Percentiles rank a stretch among this genome's conserved stretches.
These are phyloP conservation scores for Chloris gayana DNA, from an alignment of 176 grass and related monocot genomes.

Conservation along the genomic window DNA sequence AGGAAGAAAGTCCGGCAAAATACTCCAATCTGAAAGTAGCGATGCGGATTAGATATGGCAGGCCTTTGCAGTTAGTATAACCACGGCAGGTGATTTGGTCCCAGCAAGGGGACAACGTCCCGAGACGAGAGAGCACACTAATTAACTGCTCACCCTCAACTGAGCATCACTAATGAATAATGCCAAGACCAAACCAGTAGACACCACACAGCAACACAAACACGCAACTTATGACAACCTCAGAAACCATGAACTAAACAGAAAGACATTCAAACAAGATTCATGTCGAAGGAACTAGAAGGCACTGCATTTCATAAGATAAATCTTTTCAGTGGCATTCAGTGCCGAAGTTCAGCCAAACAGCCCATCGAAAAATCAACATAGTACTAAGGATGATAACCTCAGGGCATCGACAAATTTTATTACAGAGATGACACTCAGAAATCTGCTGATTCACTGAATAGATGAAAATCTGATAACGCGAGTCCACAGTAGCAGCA, in stretches of 20 bases:
- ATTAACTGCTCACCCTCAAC: too few relatives aligned
- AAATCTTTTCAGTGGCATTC: conserved; percentile 26
- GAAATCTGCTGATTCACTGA: conserved; percentile 28
- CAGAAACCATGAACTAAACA: neutral
- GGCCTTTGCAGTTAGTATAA: too few relatives aligned
- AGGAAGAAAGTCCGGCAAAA: too few relatives aligned
- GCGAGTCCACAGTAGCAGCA: neutral
- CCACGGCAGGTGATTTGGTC: too few relatives aligned
- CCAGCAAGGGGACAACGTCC: too few relatives aligned
- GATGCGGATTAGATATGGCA: too few relatives aligned
- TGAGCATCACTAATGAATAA: too few relatives aligned
- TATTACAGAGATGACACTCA: conserved; percentile 44
- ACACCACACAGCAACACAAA: neutral
- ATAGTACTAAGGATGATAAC: neutral
- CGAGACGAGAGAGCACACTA: too few relatives aligned
- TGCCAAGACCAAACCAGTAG: too few relatives aligned
- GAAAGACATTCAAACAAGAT: neutral
- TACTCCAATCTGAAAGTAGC: too few relatives aligned
- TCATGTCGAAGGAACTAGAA: neutral
- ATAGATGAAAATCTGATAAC: conserved; percentile 32
- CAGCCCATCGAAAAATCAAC: neutral
- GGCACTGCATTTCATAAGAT: conserved; percentile 11
- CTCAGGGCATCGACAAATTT: conserved; percentile 21
- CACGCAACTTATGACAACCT: neutral
- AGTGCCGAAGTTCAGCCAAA: conserved; percentile 8